phyloP scores from a whole-genome alignment of 352 stramenopile species.

The Phytophthora citricola region DNA sequence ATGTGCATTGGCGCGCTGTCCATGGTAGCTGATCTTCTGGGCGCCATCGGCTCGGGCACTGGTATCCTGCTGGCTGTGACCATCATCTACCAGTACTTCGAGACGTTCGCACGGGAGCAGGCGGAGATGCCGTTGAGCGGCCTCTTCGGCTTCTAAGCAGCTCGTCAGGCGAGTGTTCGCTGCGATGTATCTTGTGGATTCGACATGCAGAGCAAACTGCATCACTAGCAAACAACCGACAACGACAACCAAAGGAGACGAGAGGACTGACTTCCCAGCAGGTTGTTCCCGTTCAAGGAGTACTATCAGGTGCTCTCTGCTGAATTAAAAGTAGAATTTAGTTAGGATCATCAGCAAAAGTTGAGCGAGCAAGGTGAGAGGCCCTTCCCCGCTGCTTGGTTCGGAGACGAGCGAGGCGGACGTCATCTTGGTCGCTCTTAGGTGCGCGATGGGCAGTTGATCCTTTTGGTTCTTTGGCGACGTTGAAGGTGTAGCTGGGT shows the following conservation, averaged over 20 bases:
- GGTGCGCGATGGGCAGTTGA: conserved; percentile 71
- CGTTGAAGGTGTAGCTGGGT: conserved; percentile 21
- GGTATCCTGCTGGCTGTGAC: conserved; percentile 99
- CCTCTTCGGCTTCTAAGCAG: conserved; percentile 85
- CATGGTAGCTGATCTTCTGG: conserved; percentile 98
- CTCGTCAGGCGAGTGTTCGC: background rate
- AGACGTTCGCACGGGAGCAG: conserved; percentile 97
- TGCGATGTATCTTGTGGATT: conserved; percentile 22
- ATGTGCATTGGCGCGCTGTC: conserved; percentile 99
- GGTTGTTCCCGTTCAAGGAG: conserved; percentile 89
- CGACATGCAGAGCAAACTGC: conserved; percentile 11
- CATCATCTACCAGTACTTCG: conserved; percentile 99
- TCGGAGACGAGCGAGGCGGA: conserved; percentile 39
- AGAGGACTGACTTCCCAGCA: conserved; percentile 45
- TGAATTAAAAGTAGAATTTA: conserved; percentile 83
- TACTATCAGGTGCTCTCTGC: conserved; percentile 86
- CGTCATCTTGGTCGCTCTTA: conserved; percentile 70
- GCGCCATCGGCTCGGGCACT: conserved; percentile 98
- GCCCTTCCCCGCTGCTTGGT: conserved; percentile 57
- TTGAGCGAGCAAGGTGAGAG: conserved; percentile 53
- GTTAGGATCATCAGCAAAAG: conserved; percentile 76
- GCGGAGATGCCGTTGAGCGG: conserved; percentile 80
- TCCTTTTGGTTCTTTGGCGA: conserved; percentile 24
- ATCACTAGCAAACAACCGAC: conserved; percentile 16
- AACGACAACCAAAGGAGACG: conserved; percentile 29